A percentile compares a stretch with the other conserved stretches of the same genome.
phyloP scores from a whole-genome alignment of 2,329 filamentous ascomycete genomes.

The Colletotrichum navitas region DNA sequence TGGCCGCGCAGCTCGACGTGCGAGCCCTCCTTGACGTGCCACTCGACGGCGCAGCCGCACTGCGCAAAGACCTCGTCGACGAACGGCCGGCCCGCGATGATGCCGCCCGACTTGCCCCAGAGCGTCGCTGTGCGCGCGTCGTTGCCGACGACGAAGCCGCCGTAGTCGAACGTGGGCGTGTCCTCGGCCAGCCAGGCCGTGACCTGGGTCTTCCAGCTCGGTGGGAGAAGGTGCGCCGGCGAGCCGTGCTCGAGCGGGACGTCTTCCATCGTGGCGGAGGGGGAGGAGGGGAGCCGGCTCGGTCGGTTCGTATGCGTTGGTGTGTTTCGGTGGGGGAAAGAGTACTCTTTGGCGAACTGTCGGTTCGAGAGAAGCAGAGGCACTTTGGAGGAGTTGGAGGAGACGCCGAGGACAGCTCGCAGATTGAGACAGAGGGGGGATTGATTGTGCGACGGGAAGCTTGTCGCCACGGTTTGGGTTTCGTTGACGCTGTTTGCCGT shows the following conservation, averaged over 20 bases:
- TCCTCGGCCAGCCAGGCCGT: conserved; percentile 94
- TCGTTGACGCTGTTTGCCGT: conserved; percentile 17
- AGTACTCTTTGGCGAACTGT: background rate
- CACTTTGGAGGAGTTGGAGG: background rate
- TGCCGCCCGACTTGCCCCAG: conserved; percentile 78
- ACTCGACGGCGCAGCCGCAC: conserved; percentile 90
- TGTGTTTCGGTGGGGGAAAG: background rate
- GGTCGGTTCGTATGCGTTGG: conserved; percentile 5
- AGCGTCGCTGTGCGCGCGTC: conserved; percentile 72
- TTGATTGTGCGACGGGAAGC: conserved; percentile 1
- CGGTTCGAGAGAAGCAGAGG: background rate
- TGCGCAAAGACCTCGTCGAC: conserved; percentile 94
- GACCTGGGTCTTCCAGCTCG: conserved; percentile 85
- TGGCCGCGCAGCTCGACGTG: conserved; percentile 68
- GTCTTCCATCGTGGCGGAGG: conserved; percentile 31
- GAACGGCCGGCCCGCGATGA: conserved; percentile 93
- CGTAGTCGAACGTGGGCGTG: conserved; percentile 96
- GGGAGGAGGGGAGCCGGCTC: background rate
- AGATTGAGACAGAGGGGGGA: background rate
- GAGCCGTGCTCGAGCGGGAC: conserved; percentile 53
- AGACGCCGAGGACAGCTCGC: background rate
- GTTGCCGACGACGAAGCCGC: conserved; percentile 93
- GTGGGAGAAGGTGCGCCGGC: conserved; percentile 80
- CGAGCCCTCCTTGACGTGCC: conserved; percentile 84
- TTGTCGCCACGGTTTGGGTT: conserved; percentile 9